A percentile compares a stretch with the other conserved stretches of the same genome.
These are phyloP conservation scores for Petunia secreta DNA, from an alignment of 257 asterid genomes.

Conservation along the genomic window DNA sequence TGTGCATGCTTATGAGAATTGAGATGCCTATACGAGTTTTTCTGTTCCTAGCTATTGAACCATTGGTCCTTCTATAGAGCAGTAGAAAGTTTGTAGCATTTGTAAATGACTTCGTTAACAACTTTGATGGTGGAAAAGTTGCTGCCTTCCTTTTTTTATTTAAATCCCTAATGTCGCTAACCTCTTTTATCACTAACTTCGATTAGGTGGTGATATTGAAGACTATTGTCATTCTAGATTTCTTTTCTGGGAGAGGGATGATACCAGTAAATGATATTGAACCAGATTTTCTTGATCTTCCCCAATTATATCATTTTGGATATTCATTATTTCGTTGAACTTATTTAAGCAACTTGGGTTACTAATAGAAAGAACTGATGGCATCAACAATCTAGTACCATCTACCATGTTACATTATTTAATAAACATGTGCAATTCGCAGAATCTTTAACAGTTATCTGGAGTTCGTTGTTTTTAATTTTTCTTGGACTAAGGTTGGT, in stretches of 20 bases:
- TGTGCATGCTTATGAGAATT: background rate
- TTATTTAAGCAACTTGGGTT: background rate
- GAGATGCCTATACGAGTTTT: background rate
- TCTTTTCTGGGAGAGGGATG: background rate
- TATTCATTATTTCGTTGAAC: background rate
- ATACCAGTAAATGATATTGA: slow-evolving; percentile 14
- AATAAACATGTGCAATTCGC: background rate
- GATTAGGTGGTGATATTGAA: background rate
- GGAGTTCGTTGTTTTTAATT: background rate
- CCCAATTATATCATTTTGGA: background rate
- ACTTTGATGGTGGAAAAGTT: background rate
- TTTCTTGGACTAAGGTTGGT: background rate
- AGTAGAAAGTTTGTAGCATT: background rate
- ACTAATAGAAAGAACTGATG: background rate
- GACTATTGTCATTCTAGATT: background rate
- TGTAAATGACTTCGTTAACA: background rate
- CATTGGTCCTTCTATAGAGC: background rate
- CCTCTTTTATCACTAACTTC: background rate
- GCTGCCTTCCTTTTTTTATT: background rate
- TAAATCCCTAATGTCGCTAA: background rate
- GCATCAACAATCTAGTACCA: background rate
- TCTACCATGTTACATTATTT: background rate
- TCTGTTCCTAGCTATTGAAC: background rate
- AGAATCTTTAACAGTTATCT: background rate
- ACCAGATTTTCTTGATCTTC: background rate